Evolutionary conservation across 164 flowering plant genomes (phyloP), one percentile per base, ranked within the genome.

Genomic region (Pachysandra terminalis): DNA sequence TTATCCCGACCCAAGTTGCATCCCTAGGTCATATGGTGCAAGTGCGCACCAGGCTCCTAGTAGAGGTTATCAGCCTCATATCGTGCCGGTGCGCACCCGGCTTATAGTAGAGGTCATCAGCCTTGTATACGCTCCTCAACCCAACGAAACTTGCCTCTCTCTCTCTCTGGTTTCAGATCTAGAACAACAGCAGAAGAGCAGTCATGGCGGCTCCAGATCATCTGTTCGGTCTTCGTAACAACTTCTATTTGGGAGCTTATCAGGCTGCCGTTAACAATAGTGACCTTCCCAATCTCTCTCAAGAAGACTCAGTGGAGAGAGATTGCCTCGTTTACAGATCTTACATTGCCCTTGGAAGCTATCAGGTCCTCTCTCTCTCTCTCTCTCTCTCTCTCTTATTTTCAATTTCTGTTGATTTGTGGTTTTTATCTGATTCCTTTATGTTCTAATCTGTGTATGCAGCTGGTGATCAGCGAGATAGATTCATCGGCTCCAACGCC

Each of bases 221-320:
- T 26, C 75, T 95, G 59, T 95, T 95, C 80, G 77, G 73, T 27
- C 85, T 95, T 52, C 75, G 97, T 17, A 92, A 89, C 90, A 87
- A 83, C 75, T 95, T 92, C 90, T 90, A 90, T 75, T 63, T 95
- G 69, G 98, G 98, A 2, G 97, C 98, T 0, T 95, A 84, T 62
- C 99, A 95, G 73, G 88, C 96, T 23, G 98, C 99, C 48, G 90
- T 93, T 68, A 92, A 90, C 90, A 82, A 67, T 86, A 87, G 97
- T 80, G 96, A 93, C 35, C 63, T 92, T 62, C 87, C 91, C 7
- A 81, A 86, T 68, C 98, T 93, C 77, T 82, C 99, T n/a, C 74
- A 81, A 0, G 98, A 95, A 24, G 97, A 92, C 40, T 63, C 79
- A 26, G 61, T 95, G 66, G 96, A 95, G 77, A 77, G 96, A 12